Evolutionary conservation across 495 filamentous ascomycete species (phyloP).

Genomic region (Neurospora terricola): DNA sequence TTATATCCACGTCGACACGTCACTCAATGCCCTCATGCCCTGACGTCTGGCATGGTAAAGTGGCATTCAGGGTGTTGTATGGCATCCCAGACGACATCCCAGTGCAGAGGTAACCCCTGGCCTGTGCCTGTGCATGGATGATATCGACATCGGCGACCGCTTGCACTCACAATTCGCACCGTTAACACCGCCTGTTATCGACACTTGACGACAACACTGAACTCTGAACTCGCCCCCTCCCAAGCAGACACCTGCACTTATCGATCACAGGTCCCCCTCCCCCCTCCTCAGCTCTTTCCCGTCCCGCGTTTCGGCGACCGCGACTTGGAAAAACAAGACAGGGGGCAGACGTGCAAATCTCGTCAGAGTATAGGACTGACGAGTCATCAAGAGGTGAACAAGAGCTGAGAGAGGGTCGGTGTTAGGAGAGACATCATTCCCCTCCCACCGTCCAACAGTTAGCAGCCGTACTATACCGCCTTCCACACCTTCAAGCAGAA

Average conservation of each 20-base stretch:
- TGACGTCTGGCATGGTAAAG: constrained; percentile 9
- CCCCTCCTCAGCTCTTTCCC: background rate
- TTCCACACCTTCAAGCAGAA: background rate
- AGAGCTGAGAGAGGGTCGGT: background rate
- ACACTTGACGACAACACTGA: background rate
- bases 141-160: background rate
- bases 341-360: background rate
- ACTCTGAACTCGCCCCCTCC: background rate
- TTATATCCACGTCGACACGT: constrained; percentile 26
- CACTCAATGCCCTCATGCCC: constrained; percentile 24
- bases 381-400: background rate
- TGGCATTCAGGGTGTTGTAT: background rate
- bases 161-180: background rate
- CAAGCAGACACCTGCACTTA: too few species aligned
- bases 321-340: background rate
- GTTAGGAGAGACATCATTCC: background rate
- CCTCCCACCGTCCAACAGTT: background rate
- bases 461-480: background rate
- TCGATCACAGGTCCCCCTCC: background rate
- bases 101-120: background rate
- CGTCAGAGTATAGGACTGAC: background rate
- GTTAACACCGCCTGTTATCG: background rate
- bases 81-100: background rate
- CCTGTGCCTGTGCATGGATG: background rate
- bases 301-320: background rate